Evolutionary conservation across 306 rosid genomes (phyloP), one percentile per base, ranked within the genome.

Genomic region (Prunus davidiana): DNA sequence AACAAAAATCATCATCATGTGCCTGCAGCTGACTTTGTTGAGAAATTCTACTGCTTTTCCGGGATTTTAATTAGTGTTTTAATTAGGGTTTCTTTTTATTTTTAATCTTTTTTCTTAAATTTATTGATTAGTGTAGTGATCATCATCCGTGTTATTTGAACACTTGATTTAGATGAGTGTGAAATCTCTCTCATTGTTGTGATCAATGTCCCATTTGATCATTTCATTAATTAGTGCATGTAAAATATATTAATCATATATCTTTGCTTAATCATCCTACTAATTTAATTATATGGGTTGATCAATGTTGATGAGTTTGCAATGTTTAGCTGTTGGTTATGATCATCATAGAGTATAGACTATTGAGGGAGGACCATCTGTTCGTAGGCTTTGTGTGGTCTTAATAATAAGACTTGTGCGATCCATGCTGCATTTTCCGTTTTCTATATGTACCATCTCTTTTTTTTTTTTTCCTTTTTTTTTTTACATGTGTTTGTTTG

Each of bases 371-470:
- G 16, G 20, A 27, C 61, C 25, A 76, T 28, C 56, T 76, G 45
- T 24, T 69, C 54, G 56, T 69, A 80, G 74, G 71, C 81, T 81
- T 77, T 78, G 71, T 67, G 62, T 76, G 56, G 72, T 46, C 38
- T 73, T 81, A 63, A 38, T 38, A 38, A 38, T 7, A 38, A 38
- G 43, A 38, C 43, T 38, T 38, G 8, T 38, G 43, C 43, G 83
- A 66, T 56, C 25, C 54, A 57, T 79, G 75, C 84, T 87, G 85
- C 84, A 84, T 77, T 88, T 84, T 75, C 84, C 60, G 82, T 80
- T 78, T 67, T 24, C 9, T 47, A 25, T 11, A 47, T 22, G 41
- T 14, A 25, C 27, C 54, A 19, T 60, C 58, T 72, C 41, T 28
- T 19, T 6, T 32, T 18, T 45, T 32, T 32, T 0, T 3, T 5